phyloP scores from a whole-genome alignment of 1,139 yeast genomes.

The Sugiyamaella novakii region DNA sequence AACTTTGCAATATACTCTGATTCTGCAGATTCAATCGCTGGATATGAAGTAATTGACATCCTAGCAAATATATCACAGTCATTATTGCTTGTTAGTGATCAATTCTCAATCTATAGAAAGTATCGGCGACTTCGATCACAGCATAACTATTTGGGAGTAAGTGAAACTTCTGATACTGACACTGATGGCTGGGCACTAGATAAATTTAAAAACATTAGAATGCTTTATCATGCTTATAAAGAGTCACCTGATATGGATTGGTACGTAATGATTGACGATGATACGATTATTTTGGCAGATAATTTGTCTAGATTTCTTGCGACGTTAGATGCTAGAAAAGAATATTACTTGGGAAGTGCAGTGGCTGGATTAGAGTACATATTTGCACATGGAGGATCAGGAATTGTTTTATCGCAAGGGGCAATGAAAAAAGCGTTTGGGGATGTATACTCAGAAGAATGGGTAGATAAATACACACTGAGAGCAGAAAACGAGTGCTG shows the following conservation, averaged over 20 bases:
- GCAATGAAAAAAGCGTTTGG: slow-evolving; percentile 38
- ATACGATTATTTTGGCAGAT: slow-evolving; percentile 38
- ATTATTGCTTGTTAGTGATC: slow-evolving; percentile 27
- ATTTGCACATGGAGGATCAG: slow-evolving; percentile 46
- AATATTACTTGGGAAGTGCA: slow-evolving; percentile 38
- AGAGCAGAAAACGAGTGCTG: slow-evolving; percentile 34
- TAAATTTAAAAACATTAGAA: slow-evolving; percentile 42
- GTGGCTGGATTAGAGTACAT: slow-evolving; percentile 30
- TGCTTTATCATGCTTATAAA: slow-evolving; percentile 41
- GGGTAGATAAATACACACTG: slow-evolving; percentile 26
- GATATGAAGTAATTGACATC: slow-evolving; percentile 40
- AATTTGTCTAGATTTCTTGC: slow-evolving; percentile 33
- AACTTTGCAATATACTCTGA: slow-evolving; percentile 43
- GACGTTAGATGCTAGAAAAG: slow-evolving; percentile 32
- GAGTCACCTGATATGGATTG: slow-evolving; percentile 35
- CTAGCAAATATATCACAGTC: slow-evolving; percentile 36
- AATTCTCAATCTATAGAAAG: slow-evolving; percentile 35
- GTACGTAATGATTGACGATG: slow-evolving; percentile 44
- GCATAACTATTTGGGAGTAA: slow-evolving; percentile 21
- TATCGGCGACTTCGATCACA: slow-evolving; percentile 30
- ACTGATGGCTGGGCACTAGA: slow-evolving; percentile 40
- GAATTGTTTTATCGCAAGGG: slow-evolving; percentile 39
- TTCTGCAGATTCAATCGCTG: slow-evolving; percentile 37
- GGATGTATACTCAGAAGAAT: slow-evolving; percentile 20
- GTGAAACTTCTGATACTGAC: slow-evolving; percentile 8